phyloP scores from a whole-genome alignment of 73 alveolate genomes.

The Symbiodinium natans region DNA sequence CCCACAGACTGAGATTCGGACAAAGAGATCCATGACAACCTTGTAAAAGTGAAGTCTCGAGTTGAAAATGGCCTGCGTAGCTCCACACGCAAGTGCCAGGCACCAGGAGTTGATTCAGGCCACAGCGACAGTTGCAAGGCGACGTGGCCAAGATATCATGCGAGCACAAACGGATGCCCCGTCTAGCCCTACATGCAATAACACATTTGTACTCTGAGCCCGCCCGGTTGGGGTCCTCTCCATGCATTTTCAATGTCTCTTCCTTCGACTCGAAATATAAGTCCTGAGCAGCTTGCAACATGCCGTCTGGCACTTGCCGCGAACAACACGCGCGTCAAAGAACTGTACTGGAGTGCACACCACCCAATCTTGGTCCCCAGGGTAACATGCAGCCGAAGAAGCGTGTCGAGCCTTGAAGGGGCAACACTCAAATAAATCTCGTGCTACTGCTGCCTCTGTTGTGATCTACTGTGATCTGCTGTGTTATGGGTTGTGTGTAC shows the following conservation, averaged over 20 bases:
- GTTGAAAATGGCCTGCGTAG: slow-evolving; percentile 53
- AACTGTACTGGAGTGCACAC: too few species aligned
- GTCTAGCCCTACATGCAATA: too few species aligned
- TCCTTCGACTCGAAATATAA: slow-evolving; percentile 64
- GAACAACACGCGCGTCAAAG: too few species aligned
- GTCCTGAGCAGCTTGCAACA: slow-evolving; percentile 43
- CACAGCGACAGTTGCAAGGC: neutral
- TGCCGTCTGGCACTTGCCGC: neutral
- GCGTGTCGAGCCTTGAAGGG: neutral
- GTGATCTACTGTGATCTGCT: too few species aligned
- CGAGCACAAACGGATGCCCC: too few species aligned
- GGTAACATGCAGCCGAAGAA: neutral
- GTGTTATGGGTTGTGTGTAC: too few species aligned
- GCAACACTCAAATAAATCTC: neutral
- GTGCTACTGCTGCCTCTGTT: too few species aligned
- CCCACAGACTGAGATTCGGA: neutral
- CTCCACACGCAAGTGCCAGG: too few species aligned
- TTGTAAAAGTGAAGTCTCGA: slow-evolving; percentile 75
- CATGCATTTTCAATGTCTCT: slow-evolving; percentile 83
- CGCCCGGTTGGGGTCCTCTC: slow-evolving; percentile 8
- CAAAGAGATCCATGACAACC: slow-evolving; percentile 72
- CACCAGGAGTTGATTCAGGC: too few species aligned
- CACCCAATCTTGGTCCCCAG: too few species aligned
- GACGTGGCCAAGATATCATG: neutral
- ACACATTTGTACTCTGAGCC: too few species aligned